Evolutionary conservation across 768 basidiomycete species (phyloP).

Genomic region (Tylopilus rubrobrunneus): DNA sequence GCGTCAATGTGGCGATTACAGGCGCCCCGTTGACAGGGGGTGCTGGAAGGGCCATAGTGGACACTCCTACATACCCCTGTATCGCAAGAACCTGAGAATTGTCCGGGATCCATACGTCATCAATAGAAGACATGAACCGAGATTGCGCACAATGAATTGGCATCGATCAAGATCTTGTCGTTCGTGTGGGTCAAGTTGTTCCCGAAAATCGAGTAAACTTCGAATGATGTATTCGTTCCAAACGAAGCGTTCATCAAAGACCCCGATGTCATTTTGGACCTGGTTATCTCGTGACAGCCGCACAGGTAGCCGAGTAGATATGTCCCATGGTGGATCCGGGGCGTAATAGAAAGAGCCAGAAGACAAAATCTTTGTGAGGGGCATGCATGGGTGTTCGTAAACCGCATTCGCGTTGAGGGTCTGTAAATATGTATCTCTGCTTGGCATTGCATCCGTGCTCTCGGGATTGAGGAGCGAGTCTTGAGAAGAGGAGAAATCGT

Average conservation of each 20-base stretch:
- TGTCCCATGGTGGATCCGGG: constrained; percentile 77
- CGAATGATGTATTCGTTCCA: constrained; percentile 94
- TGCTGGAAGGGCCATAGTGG: constrained; percentile 70
- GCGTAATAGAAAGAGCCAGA: constrained; percentile 95
- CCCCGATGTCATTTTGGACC: constrained; percentile 44
- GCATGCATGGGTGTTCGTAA: constrained; percentile 87
- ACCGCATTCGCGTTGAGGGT: constrained; percentile 41
- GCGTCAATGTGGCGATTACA: constrained; percentile 65
- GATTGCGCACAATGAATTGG: constrained; percentile 71
- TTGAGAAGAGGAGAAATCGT: constrained; percentile 55
- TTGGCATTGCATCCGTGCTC: constrained; percentile 40
- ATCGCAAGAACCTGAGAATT: constrained; percentile 72
- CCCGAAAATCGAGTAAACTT: constrained; percentile 85
- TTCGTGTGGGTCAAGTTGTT: constrained; percentile 66
- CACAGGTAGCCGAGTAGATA: constrained; percentile 76
- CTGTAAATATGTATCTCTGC: constrained; percentile 44
- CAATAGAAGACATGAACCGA: constrained; percentile 6
- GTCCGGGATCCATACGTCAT: constrained; percentile 4
- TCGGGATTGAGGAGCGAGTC: constrained; percentile 60
- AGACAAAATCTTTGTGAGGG: constrained; percentile 86
- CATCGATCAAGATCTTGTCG: constrained; percentile 74
- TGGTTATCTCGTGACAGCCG: constrained; percentile 54
- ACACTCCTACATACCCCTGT: constrained; percentile 90
- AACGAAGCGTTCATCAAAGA: constrained; percentile 84
- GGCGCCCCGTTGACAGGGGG: constrained; percentile 74